These are phyloP conservation scores for Psilocybe cubensis DNA, from an alignment of 768 basidiomycete genomes.

Conservation along the genomic window DNA sequence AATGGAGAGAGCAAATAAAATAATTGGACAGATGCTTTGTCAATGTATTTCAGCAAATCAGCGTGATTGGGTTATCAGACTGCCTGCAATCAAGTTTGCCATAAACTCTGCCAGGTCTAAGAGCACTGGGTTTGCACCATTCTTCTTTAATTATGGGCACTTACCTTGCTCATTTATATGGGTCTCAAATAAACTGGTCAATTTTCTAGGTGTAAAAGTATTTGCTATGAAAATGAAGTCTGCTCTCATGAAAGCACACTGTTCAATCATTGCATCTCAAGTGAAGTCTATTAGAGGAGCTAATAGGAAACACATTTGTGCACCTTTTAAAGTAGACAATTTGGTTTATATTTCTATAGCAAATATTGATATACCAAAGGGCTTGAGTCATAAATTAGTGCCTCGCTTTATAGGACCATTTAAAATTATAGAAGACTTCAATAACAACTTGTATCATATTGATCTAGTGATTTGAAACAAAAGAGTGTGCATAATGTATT, in stretches of 20 bases:
- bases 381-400: constrained; percentile 13
- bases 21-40: not conserved
- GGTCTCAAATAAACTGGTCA: not conserved
- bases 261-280: not conserved
- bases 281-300: not conserved
- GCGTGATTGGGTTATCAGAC: not conserved
- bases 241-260: not conserved
- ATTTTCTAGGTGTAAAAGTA: not conserved
- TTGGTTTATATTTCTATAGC: constrained; percentile 10
- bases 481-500: not conserved
- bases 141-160: not conserved
- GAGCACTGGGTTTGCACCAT: not conserved
- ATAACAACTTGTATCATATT: constrained; percentile 2
- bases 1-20: not conserved
- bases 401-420: constrained; percentile 19
- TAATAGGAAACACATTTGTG: not conserved
- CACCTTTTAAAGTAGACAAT: not conserved
- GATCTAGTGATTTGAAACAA: constrained; percentile 7
- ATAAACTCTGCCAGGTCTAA: not conserved
- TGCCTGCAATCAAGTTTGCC: not conserved
- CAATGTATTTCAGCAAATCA: not conserved
- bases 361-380: constrained; percentile 9
- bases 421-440: constrained; percentile 4
- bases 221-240: not conserved
- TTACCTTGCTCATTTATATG: not conserved